Percentiles rank a stretch among this genome's conserved stretches.
Evolutionary conservation across 352 stramenopile species (phyloP).

Genomic region (Phytophthora quininea): DNA sequence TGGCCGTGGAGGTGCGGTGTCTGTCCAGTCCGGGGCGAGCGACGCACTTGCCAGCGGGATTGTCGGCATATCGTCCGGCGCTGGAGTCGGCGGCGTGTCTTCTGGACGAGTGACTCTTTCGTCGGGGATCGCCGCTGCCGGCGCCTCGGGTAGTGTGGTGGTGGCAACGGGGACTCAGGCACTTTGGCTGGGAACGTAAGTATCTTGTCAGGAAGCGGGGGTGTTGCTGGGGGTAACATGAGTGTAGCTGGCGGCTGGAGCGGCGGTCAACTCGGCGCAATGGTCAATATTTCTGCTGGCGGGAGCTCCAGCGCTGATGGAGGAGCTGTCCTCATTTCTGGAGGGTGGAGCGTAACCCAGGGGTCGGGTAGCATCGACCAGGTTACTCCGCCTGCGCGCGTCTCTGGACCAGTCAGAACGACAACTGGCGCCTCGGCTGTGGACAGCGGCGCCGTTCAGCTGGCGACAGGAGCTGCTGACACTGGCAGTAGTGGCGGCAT

Average conservation of each 20-base stretch:
- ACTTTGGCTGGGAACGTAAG: constrained; percentile 18
- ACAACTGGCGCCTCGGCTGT: constrained; percentile 21
- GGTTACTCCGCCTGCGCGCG: constrained; percentile 12
- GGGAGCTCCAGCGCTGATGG: constrained; percentile 17
- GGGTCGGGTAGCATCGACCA: constrained; percentile 18
- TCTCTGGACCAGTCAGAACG: constrained; percentile 16
- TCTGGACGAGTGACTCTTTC: constrained; percentile 20
- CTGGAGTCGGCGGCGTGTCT: constrained; percentile 7
- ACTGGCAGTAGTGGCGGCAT: constrained; percentile 31
- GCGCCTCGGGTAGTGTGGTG: constrained; percentile 15
- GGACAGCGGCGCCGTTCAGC: constrained; percentile 14
- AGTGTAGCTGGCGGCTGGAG: constrained; percentile 22
- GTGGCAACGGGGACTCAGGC: constrained; percentile 24
- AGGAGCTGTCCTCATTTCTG: constrained; percentile 16
- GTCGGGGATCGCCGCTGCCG: constrained; percentile 11
- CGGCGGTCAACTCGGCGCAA: constrained; percentile 14
- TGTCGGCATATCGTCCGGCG: constrained; percentile 16
- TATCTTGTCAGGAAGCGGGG: constrained; percentile 18
- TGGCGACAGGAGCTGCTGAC: constrained; percentile 19
- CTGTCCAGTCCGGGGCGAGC: constrained; percentile 26
- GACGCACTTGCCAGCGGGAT: constrained; percentile 21
- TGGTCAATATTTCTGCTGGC: constrained; percentile 31
- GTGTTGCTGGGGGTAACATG: constrained; percentile 23
- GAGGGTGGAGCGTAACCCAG: constrained; percentile 23
- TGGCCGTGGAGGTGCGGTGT: constrained; percentile 17